Evolutionary conservation across 2,329 filamentous ascomycete species (phyloP).

Genomic region (Aspergillus sp.): DNA sequence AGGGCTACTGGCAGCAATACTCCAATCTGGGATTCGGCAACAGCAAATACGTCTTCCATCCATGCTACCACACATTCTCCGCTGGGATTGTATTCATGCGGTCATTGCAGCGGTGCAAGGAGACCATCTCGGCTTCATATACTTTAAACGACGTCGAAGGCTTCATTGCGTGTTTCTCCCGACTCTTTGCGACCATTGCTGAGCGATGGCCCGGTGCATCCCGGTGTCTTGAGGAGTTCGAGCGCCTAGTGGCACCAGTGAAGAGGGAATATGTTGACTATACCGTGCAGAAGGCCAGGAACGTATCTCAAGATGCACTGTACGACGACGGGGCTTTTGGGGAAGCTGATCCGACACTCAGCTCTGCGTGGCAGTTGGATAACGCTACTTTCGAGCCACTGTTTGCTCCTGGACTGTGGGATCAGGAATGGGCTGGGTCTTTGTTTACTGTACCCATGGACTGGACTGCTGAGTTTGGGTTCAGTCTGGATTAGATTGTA

Average conservation of each 20-base stretch:
- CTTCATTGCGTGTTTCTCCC: neutral
- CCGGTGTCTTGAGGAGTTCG: neutral
- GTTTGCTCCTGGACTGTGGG: no score
- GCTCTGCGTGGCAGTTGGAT: no score
- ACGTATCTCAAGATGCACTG: no score
- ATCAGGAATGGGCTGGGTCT: no score
- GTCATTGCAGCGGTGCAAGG: neutral
- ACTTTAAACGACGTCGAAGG: neutral
- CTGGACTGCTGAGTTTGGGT: no score
- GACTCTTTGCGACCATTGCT: neutral
- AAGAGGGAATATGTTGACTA: neutral
- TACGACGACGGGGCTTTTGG: no score
- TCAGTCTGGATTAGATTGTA: no score
- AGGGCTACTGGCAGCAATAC: neutral
- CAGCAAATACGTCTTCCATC: slow-evolving; percentile 1
- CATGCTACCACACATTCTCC: neutral
- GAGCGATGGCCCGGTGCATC: neutral
- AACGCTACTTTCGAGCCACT: no score
- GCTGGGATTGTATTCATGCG: neutral
- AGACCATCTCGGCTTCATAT: neutral
- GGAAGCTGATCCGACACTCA: no score
- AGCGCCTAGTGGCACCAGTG: neutral
- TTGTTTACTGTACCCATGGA: no score
- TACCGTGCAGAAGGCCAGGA: no score
- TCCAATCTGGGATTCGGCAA: neutral